These are phyloP conservation scores for Pythium biforme DNA, from an alignment of 352 stramenopile species.

Conservation along the genomic window DNA sequence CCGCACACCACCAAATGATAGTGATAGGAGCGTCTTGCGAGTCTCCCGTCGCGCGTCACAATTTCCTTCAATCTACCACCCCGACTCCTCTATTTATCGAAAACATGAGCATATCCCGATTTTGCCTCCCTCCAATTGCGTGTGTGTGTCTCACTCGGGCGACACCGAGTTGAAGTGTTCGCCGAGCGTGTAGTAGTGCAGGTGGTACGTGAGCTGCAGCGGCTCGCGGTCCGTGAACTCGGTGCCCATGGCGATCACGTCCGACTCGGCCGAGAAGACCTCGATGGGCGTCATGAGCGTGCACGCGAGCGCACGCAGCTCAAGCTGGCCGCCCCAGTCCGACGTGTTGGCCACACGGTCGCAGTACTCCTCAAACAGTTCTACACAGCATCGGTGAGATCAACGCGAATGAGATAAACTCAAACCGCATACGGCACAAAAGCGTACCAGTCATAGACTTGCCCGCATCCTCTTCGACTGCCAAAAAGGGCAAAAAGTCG, in stretches of 20 bases:
- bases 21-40: slow-evolving; percentile 13
- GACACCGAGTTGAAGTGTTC: slow-evolving; percentile 98
- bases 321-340: slow-evolving; percentile 97
- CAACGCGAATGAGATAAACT: too few species aligned
- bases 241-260: slow-evolving; percentile 89
- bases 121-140: slow-evolving; percentile 4
- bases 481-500: slow-evolving; percentile 93
- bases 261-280: slow-evolving; percentile 90
- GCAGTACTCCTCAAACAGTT: slow-evolving; percentile 92
- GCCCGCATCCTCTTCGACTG: slow-evolving; percentile 50
- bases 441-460: slow-evolving; percentile 36
- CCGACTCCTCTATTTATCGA: slow-evolving; percentile 32
- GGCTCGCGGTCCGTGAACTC: slow-evolving; percentile 70
- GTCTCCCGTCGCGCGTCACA: not conserved
- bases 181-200: slow-evolving; percentile 98
- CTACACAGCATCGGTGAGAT: slow-evolving; percentile 18
- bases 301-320: slow-evolving; percentile 92
- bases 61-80: not conserved
- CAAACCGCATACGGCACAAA: not conserved
- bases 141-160: slow-evolving; percentile 10
- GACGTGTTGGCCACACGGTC: slow-evolving; percentile 86
- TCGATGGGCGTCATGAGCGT: slow-evolving; percentile 87
- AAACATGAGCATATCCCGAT: slow-evolving; percentile 19
- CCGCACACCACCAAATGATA: slow-evolving; percentile 3
- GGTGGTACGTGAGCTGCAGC: slow-evolving; percentile 93